phyloP scores from a whole-genome alignment of 176 grass and related monocot genomes.

The Melocanna baccifera region DNA sequence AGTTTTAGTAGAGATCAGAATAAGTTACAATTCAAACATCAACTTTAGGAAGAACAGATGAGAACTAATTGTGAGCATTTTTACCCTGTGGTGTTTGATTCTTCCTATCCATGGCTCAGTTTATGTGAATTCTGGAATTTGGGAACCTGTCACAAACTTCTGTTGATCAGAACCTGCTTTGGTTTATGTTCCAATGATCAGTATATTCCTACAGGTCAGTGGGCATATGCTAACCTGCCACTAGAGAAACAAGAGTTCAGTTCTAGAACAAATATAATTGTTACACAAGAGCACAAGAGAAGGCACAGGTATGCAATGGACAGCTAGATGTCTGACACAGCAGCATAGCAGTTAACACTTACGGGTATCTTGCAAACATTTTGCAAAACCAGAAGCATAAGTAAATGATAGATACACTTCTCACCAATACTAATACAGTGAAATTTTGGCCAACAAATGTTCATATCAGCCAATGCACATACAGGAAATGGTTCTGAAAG shows the following conservation, averaged over 20 bases:
- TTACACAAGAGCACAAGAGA: background rate
- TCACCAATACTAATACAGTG: background rate
- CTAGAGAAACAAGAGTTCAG: constrained; percentile 19
- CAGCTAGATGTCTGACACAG: constrained; percentile 10
- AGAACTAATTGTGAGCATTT: background rate
- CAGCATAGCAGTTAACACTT: background rate
- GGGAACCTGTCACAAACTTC: background rate
- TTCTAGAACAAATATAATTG: constrained; percentile 15
- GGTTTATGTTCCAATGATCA: constrained; percentile 4
- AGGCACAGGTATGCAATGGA: constrained; percentile 3
- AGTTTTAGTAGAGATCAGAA: too few species aligned
- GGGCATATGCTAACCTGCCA: background rate
- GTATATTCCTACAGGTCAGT: background rate
- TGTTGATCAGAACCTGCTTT: background rate
- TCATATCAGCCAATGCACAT: background rate
- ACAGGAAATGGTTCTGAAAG: background rate
- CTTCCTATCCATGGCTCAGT: constrained; percentile 64
- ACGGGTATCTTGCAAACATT: background rate
- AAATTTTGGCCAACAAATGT: background rate
- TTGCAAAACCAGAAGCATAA: background rate
- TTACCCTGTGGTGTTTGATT: constrained; percentile 82
- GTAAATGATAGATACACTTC: background rate
- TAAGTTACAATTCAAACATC: too few species aligned
- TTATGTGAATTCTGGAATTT: constrained; percentile 8
- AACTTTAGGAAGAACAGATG: too few species aligned